phyloP scores from a whole-genome alignment of 1,139 yeast genomes.

The Yamadazyma taylorii region DNA sequence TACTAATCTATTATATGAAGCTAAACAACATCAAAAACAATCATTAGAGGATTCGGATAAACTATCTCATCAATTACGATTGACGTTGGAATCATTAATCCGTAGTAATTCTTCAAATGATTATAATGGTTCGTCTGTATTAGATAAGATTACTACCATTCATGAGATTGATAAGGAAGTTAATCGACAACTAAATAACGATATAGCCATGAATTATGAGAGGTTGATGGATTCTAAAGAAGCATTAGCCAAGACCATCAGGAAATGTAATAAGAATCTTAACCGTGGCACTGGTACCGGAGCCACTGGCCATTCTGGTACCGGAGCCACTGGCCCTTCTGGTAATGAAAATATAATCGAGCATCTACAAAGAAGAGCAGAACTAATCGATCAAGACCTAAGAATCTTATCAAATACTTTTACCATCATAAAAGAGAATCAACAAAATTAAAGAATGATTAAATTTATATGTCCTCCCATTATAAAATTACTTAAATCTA shows the following conservation, averaged over 20 bases:
- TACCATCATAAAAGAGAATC: conserved; percentile 18
- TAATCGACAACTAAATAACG: conserved; percentile 33
- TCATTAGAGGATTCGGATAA: conserved; percentile 29
- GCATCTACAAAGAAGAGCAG: conserved; percentile 41
- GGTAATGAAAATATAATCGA: conserved; percentile 25
- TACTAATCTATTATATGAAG: conserved; percentile 30
- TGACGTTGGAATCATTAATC: conserved; percentile 25
- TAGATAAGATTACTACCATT: conserved; percentile 47
- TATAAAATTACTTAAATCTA: conserved; percentile 3
- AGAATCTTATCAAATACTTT: conserved; percentile 45
- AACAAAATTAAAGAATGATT: conserved; percentile 13
- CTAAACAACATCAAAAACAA: conserved; percentile 36
- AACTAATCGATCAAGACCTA: conserved; percentile 46
- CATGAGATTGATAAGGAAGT: conserved; percentile 42
- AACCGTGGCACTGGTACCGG: conserved; percentile 7
- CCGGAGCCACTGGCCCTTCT: no score
- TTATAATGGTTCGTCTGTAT: conserved; percentile 25
- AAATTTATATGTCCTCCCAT: no score
- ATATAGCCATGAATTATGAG: conserved; percentile 27
- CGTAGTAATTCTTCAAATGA: conserved; percentile 27
- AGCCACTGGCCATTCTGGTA: no score
- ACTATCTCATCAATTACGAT: conserved; percentile 29
- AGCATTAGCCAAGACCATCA: conserved; percentile 21
- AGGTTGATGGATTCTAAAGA: conserved; percentile 23
- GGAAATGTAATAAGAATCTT: conserved; percentile 18